Base-by-base conservation (phyloP, 2,329 filamentous ascomycete species). In the Aspergillus novoparasiticus region DNA sequence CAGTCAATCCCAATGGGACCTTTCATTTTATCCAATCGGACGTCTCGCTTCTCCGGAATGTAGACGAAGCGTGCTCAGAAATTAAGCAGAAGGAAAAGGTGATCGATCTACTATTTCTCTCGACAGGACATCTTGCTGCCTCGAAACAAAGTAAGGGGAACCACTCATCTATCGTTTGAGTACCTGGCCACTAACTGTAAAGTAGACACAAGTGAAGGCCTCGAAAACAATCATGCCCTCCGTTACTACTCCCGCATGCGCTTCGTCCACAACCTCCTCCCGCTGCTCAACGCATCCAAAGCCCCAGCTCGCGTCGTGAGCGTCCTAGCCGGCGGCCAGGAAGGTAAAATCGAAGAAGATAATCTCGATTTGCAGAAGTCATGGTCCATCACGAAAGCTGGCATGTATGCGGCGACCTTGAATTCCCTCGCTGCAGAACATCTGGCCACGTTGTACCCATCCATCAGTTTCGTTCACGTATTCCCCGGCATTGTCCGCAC, bases 241-340 rank as follows among this genome's bases (percentile, higher is more conserved):
- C 78, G 79, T 23, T 85, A 84, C 74, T 89, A 89, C 74, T 80
- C 84, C 5, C 87, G 87, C 23, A 81, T 84, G 65, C 85, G 85
- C 45, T 85, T 89, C 69, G 79, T 84, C 14, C 62, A 80, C 51
- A 86, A 87, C 59, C 81, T 90, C 0, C 82, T 89, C 10, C 87
- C 87, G 0, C 79, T 84, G 0, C 78, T 90, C 2, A 76, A 78
- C 12, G 71, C 69, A n/a, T 80, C 85, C 0, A 68, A 78, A 0
- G 65, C 75, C 6, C 78, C 87, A 28, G 80, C 83, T 0, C 84
- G 86, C 10, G 84, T 87, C 10, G 80, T 88, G 28, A 83, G 76
- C n/a, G 81, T 88, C n/a, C 75, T 85, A 0, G 82, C 81, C 0
- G 84, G 78, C 11, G 83, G 83, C n/a, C 78, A 80, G 16, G 86